Percentiles rank a stretch among this genome's conserved stretches.
These are phyloP conservation scores for Saussurea involucrata DNA, from an alignment of 129 eudicot genomes.

Conservation along the genomic window DNA sequence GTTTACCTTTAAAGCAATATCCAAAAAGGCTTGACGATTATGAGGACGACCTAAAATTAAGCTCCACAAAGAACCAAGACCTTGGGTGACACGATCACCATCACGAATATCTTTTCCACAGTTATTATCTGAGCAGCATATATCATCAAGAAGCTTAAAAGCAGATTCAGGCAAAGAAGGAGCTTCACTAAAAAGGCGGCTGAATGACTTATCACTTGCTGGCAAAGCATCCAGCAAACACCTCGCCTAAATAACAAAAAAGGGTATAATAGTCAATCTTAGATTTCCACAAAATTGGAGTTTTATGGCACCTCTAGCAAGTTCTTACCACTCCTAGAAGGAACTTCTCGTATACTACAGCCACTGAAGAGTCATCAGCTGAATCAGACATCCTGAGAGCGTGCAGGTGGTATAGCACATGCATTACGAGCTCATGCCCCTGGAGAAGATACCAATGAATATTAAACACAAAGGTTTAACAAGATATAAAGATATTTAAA, in stretches of 20 bases:
- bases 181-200: slow-evolving; percentile 88
- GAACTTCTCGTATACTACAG: slow-evolving; percentile 67
- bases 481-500: neutral
- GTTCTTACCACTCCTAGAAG: slow-evolving; percentile 80
- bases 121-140: slow-evolving; percentile 55
- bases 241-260: slow-evolving; percentile 53
- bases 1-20: slow-evolving; percentile 82
- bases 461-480: neutral
- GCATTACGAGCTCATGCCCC: slow-evolving; percentile 97
- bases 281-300: neutral
- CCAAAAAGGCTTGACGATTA: slow-evolving; percentile 67
- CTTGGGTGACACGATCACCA: slow-evolving; percentile 92
- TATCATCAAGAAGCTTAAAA: slow-evolving; percentile 61
- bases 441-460: slow-evolving; percentile 26
- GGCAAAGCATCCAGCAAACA: slow-evolving; percentile 77
- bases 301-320: neutral
- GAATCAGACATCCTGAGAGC: slow-evolving; percentile 55
- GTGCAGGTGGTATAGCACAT: slow-evolving; percentile 73
- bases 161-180: slow-evolving; percentile 77
- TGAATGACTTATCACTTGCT: slow-evolving; percentile 87
- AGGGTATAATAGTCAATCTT: neutral
- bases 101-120: slow-evolving; percentile 55
- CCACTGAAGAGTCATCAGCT: slow-evolving; percentile 42
- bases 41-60: slow-evolving; percentile 74
- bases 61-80: slow-evolving; percentile 94